phyloP scores from a whole-genome alignment of 129 eudicot species.

The Lactuca sativa region DNA sequence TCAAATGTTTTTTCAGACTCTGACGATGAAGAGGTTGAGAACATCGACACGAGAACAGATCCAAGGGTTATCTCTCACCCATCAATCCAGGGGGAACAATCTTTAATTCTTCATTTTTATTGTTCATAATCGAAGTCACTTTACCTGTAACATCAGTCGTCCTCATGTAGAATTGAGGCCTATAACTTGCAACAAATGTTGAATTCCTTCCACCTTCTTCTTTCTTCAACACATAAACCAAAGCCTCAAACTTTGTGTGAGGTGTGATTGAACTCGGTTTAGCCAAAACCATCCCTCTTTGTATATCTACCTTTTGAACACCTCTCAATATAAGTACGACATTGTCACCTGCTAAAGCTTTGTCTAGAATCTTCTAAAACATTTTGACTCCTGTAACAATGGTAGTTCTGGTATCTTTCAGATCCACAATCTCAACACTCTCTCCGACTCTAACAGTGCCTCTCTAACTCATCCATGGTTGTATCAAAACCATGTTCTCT shows the following conservation, averaged over 20 bases:
- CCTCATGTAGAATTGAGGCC: slow-evolving; percentile 95
- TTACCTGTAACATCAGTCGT: slow-evolving; percentile 89
- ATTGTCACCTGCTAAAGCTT: slow-evolving; percentile 85
- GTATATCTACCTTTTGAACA: slow-evolving; percentile 62
- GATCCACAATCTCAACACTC: slow-evolving; percentile 70
- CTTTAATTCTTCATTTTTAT: slow-evolving; percentile 79
- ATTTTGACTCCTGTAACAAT: slow-evolving; percentile 88
- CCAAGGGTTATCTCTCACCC: too few species aligned
- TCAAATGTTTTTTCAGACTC: too few species aligned
- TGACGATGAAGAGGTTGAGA: too few species aligned
- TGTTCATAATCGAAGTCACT: slow-evolving; percentile 68
- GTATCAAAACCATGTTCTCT: too few species aligned
- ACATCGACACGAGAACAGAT: too few species aligned
- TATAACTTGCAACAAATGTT: slow-evolving; percentile 75
- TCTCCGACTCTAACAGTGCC: slow-evolving; percentile 80
- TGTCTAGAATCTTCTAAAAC: slow-evolving; percentile 84
- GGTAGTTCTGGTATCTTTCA: slow-evolving; percentile 60
- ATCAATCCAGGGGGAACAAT: slow-evolving; percentile 99
- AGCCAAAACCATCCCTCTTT: slow-evolving; percentile 86
- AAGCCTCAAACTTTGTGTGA: slow-evolving; percentile 68
- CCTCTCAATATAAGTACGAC: slow-evolving; percentile 84
- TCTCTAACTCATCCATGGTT: too few species aligned
- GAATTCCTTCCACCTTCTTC: slow-evolving; percentile 97
- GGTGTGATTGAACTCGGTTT: slow-evolving; percentile 74
- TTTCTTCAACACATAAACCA: slow-evolving; percentile 84